Conservation (phyloP, 768 basidiomycete species). For the Boletus coccyginus region DNA sequence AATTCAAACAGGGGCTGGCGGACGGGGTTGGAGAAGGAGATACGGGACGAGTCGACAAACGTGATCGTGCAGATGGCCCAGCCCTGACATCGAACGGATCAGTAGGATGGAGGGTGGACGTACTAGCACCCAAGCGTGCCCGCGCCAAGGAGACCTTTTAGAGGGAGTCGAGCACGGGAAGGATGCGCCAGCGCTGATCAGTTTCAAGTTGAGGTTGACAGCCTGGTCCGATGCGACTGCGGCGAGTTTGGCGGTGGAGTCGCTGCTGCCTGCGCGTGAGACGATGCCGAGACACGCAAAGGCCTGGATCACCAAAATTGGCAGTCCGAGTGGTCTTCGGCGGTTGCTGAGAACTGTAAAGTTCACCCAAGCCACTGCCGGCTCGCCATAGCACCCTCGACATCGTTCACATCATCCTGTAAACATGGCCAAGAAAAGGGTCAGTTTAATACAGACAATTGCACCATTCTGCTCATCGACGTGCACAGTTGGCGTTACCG, state of each 20-base stretch:
- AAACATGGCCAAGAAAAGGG: slow-evolving; percentile 27
- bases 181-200: slow-evolving; percentile 98
- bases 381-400: background rate
- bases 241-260: slow-evolving; percentile 39
- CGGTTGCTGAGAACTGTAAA: slow-evolving; percentile 12
- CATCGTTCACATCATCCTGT: slow-evolving; percentile 4
- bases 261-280: slow-evolving; percentile 16
- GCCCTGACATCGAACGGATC: slow-evolving; percentile 48
- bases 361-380: too few species aligned
- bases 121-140: slow-evolving; percentile 96
- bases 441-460: background rate
- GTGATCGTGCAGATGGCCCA: slow-evolving; percentile 97
- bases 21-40: slow-evolving; percentile 97
- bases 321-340: too few species aligned
- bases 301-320: too few species aligned
- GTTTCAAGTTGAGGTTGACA: slow-evolving; percentile 94
- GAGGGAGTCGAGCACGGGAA: slow-evolving; percentile 78
- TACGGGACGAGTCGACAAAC: slow-evolving; percentile 85
- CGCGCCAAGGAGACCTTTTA: slow-evolving; percentile 91
- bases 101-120: background rate
- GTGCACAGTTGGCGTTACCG: slow-evolving; percentile 57
- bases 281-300: slow-evolving; percentile 47
- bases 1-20: slow-evolving; percentile 96
- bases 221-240: slow-evolving; percentile 95
- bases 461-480: slow-evolving; percentile 7